These are phyloP conservation scores for Pleoardoris graminearum DNA, from an alignment of 2,329 filamentous ascomycete species.

Conservation along the genomic window DNA sequence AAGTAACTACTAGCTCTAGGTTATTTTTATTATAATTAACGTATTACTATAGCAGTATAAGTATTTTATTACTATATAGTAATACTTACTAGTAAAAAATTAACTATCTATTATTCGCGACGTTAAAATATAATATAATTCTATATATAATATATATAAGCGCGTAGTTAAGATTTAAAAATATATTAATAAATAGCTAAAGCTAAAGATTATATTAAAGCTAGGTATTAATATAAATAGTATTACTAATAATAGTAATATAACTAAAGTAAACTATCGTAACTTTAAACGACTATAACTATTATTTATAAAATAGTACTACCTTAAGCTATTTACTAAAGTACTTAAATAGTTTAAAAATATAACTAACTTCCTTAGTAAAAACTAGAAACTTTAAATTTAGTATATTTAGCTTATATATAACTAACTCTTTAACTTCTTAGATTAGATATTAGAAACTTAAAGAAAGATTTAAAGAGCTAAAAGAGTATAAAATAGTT, in stretches of 20 bases:
- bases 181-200: conserved; percentile 17
- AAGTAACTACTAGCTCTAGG: background rate
- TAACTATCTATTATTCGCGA: conserved; percentile 1
- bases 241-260: conserved; percentile 2
- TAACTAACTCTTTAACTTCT: too few species aligned
- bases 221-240: background rate
- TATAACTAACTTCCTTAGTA: too few species aligned
- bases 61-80: background rate
- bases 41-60: background rate
- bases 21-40: background rate
- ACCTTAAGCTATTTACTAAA: too few species aligned
- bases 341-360: too few species aligned
- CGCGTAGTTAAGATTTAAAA: conserved; percentile 7
- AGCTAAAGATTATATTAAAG: background rate
- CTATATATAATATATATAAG: conserved; percentile 13
- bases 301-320: too few species aligned
- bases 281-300: conserved; percentile 7
- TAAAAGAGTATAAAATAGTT: too few species aligned
- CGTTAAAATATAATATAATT: conserved; percentile 14
- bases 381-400: too few species aligned
- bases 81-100: background rate
- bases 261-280: background rate
- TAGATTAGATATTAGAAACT: too few species aligned
- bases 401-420: too few species aligned
- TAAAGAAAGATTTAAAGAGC: too few species aligned